Evolutionary conservation across 2,329 filamentous ascomycete genomes (phyloP), one percentile per base, ranked within the genome.

Genomic region (Pseudogymnoascus sp.): DNA sequence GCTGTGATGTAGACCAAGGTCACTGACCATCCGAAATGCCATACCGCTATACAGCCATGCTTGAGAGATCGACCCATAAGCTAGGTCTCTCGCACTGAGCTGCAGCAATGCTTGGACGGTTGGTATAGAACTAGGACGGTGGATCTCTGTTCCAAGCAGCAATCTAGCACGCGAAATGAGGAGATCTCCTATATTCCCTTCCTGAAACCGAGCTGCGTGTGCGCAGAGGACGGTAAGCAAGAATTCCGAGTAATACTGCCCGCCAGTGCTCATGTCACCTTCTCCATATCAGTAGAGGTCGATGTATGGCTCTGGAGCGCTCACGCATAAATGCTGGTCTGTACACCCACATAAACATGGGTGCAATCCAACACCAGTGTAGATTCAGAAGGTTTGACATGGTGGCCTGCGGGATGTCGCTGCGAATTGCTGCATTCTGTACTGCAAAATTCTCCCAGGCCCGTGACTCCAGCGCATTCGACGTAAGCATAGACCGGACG

Each of bases 51-150:
- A 81, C 0, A 78, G 73, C 78, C 78, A 81, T 1, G 78, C 78
- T 65, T 85, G 82, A 0, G 81, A 81, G 4, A 79, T 76, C 63
- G 82, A 81, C 14, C 83, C 83, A n/a, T 78, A 76, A 1, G 81
- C 81, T 61, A 81, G 81, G 66, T 86, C 82, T 60, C 81, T 78
- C 2, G 82, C 82, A 67, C 81, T 84, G 11, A 85, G 75, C 4
- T 84, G 75, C 0, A 86, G 74, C 7, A 86, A 70, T 0, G 82
- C 82, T 66, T 86, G 83, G 0, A 85, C 77, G 1, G 81, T 83
- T 0, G 83, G 80, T 1, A 86, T 80, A 2, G 76, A 77, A 37
- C 78, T 79, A 37, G 59, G 61, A 11, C 41, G 11, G n/a, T 30
- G 20, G 22, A 61, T 50, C 32, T 47, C 34, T 28, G 20, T 30